phyloP scores from a whole-genome alignment of 2,329 filamentous ascomycete genomes.

The Hymenoscyphus fructigenus region DNA sequence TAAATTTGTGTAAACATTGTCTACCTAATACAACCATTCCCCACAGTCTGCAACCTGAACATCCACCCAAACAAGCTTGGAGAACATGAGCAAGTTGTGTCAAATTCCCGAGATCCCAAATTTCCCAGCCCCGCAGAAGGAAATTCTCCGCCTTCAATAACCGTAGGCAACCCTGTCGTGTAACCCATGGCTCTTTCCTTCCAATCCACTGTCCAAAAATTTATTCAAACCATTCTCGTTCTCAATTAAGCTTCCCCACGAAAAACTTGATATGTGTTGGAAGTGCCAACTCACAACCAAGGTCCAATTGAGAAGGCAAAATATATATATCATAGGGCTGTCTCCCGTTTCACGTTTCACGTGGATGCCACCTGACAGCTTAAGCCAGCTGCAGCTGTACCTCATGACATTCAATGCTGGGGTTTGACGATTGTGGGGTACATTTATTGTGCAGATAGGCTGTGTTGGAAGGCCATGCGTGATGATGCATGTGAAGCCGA shows the following conservation, averaged over 20 bases:
- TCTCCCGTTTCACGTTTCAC: background rate
- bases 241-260: background rate
- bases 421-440: background rate
- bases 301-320: background rate
- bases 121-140: background rate
- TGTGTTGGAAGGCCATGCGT: background rate
- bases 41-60: background rate
- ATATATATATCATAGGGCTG: constrained; percentile 1
- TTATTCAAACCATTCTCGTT: background rate
- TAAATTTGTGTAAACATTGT: background rate
- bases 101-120: background rate
- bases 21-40: background rate
- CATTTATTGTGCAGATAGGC: background rate
- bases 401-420: background rate
- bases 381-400: background rate
- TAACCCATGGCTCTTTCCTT: background rate
- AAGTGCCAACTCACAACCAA: background rate
- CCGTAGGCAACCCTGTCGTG: background rate
- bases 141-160: background rate
- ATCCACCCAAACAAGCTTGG: background rate
- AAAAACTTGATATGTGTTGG: background rate
- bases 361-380: background rate
- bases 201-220: background rate
- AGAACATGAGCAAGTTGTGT: background rate
- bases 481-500: background rate